Evolutionary conservation across 2,329 filamentous ascomycete genomes (phyloP).

Genomic region (Pyrenophora graminea): DNA sequence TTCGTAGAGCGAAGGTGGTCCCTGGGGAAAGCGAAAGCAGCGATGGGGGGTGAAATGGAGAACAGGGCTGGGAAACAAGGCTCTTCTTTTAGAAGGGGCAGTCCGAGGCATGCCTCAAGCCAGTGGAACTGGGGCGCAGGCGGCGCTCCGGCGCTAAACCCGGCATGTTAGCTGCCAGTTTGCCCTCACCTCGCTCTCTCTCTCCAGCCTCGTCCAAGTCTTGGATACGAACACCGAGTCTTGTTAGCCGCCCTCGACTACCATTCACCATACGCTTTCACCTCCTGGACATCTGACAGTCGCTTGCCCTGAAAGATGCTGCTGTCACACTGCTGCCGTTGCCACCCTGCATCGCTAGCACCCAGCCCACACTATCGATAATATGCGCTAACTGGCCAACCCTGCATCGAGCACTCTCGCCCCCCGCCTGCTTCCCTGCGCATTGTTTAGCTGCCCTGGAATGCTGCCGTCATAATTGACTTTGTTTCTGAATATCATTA

Average conservation of each 20-base stretch:
- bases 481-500: no score
- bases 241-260: no score
- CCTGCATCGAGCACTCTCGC: conserved; percentile 2
- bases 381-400: neutral
- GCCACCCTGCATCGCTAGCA: conserved; percentile 11
- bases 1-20: conserved; percentile 14
- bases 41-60: neutral
- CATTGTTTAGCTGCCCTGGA: neutral
- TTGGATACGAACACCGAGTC: no score
- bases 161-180: no score
- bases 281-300: neutral
- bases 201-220: no score
- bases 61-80: conserved; percentile 5
- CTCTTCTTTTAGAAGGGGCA: conserved; percentile 8
- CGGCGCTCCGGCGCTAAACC: neutral
- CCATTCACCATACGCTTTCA: no score
- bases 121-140: neutral
- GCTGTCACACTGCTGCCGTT: neutral
- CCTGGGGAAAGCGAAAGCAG: conserved; percentile 3
- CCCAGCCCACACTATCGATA: conserved; percentile 13
- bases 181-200: no score
- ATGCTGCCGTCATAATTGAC: neutral
- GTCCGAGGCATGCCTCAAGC: neutral
- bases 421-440: conserved; percentile 5
- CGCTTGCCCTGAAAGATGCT: conserved; percentile 1